These are phyloP conservation scores for Suillus occidentalis DNA, from an alignment of 768 basidiomycete species.

Conservation along the genomic window DNA sequence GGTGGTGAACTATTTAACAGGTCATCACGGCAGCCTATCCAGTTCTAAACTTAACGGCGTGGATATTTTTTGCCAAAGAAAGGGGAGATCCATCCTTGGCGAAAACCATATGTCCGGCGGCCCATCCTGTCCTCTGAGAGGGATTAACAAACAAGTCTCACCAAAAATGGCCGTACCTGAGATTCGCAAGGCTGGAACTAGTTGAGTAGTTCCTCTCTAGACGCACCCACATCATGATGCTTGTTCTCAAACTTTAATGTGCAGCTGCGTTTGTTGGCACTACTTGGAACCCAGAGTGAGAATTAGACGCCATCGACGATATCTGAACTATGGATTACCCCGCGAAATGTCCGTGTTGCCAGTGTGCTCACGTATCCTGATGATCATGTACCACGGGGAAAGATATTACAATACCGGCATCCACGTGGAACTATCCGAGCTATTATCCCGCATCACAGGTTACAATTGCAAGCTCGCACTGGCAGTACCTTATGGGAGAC, in stretches of 20 bases:
- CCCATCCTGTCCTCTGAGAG: constrained; percentile 27
- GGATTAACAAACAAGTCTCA: constrained; percentile 37
- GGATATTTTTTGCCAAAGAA: not conserved
- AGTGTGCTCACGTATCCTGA: not conserved
- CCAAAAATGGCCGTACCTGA: constrained; percentile 61
- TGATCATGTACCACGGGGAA: constrained; percentile 33
- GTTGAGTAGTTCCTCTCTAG: constrained; percentile 26
- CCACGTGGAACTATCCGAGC: constrained; percentile 63
- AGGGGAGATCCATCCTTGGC: not conserved
- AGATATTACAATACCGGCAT: constrained; percentile 52
- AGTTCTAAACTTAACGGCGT: not conserved
- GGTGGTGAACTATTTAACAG: not conserved
- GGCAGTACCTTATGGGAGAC: constrained; percentile 64
- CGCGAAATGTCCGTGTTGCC: not conserved
- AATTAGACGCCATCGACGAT: constrained; percentile 58
- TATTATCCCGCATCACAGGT: constrained; percentile 64
- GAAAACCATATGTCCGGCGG: not conserved
- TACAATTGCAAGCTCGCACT: constrained; percentile 59
- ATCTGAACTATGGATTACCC: constrained; percentile 40
- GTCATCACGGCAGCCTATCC: not conserved
- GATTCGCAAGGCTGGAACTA: constrained; percentile 46
- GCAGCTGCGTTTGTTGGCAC: constrained; percentile 29
- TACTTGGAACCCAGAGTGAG: constrained; percentile 58
- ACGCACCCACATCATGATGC: not conserved
- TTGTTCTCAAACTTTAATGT: constrained; percentile 1